A percentile compares a stretch with the other conserved stretches of the same genome.
These are phyloP conservation scores for Solanum tarapatanum DNA, from an alignment of 257 asterid genomes.

Conservation along the genomic window DNA sequence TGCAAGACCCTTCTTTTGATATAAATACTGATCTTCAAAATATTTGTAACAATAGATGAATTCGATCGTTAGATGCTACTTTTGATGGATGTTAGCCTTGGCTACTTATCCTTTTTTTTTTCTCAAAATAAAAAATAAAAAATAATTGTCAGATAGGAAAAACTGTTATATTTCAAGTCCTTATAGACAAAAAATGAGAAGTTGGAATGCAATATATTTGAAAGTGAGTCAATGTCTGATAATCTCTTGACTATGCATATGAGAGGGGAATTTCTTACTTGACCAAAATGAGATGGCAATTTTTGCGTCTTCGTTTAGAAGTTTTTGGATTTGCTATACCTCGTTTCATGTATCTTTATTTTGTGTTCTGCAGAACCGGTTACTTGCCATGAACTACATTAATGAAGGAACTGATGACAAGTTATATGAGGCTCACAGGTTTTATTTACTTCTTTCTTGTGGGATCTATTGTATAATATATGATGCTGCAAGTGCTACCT, in stretches of 20 bases:
- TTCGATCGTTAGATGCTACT: not conserved
- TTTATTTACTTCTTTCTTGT: not conserved
- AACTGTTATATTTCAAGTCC: not conserved
- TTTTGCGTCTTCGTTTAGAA: not conserved
- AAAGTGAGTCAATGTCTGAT: not conserved
- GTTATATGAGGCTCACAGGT: constrained; percentile 94
- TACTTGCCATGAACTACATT: constrained; percentile 99
- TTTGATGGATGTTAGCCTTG: not conserved
- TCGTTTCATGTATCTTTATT: not conserved
- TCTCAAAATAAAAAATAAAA: not conserved
- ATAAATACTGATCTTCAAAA: not conserved
- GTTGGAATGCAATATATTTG: not conserved
- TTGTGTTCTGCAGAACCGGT: constrained; percentile 68
- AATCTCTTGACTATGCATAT: not conserved
- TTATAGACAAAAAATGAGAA: not conserved
- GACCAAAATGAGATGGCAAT: not conserved
- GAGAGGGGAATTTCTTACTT: not conserved
- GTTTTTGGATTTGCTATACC: not conserved
- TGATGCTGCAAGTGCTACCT: not conserved
- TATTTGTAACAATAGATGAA: not conserved
- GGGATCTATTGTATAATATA: not conserved
- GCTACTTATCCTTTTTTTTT: not conserved
- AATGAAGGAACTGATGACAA: constrained; percentile 79
- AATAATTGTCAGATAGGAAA: not conserved
- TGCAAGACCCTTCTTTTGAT: not conserved